phyloP scores from a whole-genome alignment of 2,329 filamentous ascomycete genomes.

The Drechslerella coelobrocha region DNA sequence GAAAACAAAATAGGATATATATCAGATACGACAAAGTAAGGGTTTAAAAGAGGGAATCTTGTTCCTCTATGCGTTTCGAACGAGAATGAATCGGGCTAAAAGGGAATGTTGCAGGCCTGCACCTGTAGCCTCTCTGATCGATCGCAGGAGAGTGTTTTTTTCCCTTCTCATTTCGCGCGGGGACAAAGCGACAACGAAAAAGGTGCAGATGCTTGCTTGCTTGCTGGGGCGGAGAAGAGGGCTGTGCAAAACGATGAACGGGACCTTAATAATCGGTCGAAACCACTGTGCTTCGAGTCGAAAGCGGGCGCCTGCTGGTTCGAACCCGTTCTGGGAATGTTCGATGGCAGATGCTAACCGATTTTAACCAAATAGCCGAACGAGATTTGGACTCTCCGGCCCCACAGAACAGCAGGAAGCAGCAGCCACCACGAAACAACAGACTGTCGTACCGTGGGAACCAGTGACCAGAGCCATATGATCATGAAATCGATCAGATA shows the following conservation, averaged over 20 bases:
- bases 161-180: conserved; percentile 5
- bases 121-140: background rate
- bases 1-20: background rate
- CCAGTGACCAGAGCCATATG: conserved; percentile 36
- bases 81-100: conserved; percentile 1
- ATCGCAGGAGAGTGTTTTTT: background rate
- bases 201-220: conserved; percentile 3
- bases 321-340: conserved; percentile 26
- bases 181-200: conserved; percentile 16
- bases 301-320: conserved; percentile 26
- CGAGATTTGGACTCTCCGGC: background rate
- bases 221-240: conserved; percentile 32
- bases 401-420: conserved; percentile 9
- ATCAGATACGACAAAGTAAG: background rate
- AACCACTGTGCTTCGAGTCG: background rate
- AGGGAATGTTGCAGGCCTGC: background rate
- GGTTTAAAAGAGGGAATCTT: conserved; percentile 1
- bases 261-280: conserved; percentile 24
- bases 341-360: conserved; percentile 38
- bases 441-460: no score
- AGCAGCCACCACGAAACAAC: conserved; percentile 6
- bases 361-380: conserved; percentile 50
- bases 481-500: conserved; percentile 15
- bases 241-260: conserved; percentile 46
- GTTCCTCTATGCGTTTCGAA: conserved; percentile 29